Evolutionary conservation across 306 rosid genomes (phyloP).

Genomic region (Trichosanthes cucumerina): DNA sequence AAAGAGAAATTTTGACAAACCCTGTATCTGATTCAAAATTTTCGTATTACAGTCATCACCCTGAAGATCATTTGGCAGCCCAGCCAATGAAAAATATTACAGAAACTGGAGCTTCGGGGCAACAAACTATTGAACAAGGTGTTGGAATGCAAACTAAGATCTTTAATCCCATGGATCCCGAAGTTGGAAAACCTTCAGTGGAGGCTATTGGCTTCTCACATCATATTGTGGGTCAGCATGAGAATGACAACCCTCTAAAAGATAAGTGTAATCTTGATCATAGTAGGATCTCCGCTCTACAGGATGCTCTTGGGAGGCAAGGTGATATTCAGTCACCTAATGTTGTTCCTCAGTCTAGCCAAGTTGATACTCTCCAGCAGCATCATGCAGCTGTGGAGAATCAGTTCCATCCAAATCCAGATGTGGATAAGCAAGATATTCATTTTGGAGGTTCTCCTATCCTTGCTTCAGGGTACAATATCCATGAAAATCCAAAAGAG

Average conservation of each 20-base stretch:
- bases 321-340: constrained; percentile 30
- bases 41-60: constrained; percentile 32
- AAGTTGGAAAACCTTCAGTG: constrained; percentile 24
- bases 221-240: constrained; percentile 30
- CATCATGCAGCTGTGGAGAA: constrained; percentile 25
- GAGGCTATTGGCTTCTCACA: constrained; percentile 20
- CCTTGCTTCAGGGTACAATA: constrained; percentile 29
- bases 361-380: constrained; percentile 30
- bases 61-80: constrained; percentile 36
- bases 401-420: constrained; percentile 30
- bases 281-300: constrained; percentile 20
- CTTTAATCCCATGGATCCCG: constrained; percentile 37
- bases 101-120: constrained; percentile 42
- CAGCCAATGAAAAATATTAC: constrained; percentile 33
- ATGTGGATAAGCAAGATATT: constrained; percentile 23
- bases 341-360: constrained; percentile 21
- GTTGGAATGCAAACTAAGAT: constrained; percentile 26
- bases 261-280: constrained; percentile 25
- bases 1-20: constrained; percentile 25
- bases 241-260: constrained; percentile 29
- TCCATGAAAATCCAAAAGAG: constrained; percentile 35
- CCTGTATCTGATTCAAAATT: constrained; percentile 36
- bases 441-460: constrained; percentile 22
- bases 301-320: constrained; percentile 27
- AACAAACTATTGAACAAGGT: constrained; percentile 37